Conservation (phyloP, 129 eudicot species). For the Deinandra increscens region DNA sequence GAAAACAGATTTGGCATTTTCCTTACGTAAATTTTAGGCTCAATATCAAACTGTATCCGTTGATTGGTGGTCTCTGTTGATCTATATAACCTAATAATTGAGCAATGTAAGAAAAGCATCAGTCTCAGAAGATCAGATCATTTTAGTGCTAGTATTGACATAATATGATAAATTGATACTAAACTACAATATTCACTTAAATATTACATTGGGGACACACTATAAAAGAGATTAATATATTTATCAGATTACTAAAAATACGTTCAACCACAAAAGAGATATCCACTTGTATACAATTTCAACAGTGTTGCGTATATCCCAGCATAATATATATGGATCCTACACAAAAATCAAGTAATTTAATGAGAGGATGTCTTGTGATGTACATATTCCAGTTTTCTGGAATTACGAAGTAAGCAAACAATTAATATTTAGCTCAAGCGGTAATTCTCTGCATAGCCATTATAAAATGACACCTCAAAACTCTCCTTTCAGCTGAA, state of each 20-base stretch:
- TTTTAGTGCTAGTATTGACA: no score
- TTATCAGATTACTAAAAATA: slow-evolving; percentile 1
- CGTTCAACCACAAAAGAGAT: slow-evolving; percentile 11
- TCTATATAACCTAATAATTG: slow-evolving; percentile 69
- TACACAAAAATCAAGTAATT: slow-evolving; percentile 28
- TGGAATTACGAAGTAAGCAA: not conserved
- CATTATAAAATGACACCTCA: no score
- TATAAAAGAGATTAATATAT: not conserved
- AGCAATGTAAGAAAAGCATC: slow-evolving; percentile 1
- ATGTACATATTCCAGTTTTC: slow-evolving; percentile 1
- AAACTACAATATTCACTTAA: slow-evolving; percentile 3
- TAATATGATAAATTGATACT: slow-evolving; percentile 6
- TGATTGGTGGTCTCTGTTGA: slow-evolving; percentile 92
- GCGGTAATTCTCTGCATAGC: no score
- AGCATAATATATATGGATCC: slow-evolving; percentile 97
- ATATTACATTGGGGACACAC: not conserved
- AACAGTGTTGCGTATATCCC: slow-evolving; percentile 94
- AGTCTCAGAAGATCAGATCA: slow-evolving; percentile 16
- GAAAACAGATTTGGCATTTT: not conserved
- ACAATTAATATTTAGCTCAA: not conserved
- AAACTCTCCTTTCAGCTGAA: no score
- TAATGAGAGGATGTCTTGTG: slow-evolving; percentile 11
- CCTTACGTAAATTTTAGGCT: slow-evolving; percentile 36
- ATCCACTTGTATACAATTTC: slow-evolving; percentile 95
- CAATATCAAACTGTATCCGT: slow-evolving; percentile 90